Evolutionary conservation across 2,329 filamentous ascomycete genomes (phyloP).

Genomic region (Aschersonia sp.): DNA sequence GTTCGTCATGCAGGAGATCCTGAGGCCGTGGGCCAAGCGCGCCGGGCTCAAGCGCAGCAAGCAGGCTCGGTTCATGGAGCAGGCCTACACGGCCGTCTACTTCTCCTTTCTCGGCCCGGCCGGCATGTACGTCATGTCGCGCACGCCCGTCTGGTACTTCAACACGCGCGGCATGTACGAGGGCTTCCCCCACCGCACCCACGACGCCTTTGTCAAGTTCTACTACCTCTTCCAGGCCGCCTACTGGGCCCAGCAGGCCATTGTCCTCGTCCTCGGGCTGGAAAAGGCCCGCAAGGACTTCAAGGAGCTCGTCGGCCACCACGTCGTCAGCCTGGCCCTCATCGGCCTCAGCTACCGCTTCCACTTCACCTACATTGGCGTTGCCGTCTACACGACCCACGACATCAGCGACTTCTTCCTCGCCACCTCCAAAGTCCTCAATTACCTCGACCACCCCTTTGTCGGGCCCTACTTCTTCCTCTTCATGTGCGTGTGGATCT

Average conservation of each 20-base stretch:
- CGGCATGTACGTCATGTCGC: constrained; percentile 80
- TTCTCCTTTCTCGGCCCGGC: constrained; percentile 70
- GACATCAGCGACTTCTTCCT: constrained; percentile 94
- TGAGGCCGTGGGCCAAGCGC: constrained; percentile 59
- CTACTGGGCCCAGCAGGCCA: constrained; percentile 91
- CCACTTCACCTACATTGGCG: constrained; percentile 90
- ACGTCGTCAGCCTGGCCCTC: constrained; percentile 74
- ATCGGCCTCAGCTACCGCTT: constrained; percentile 85
- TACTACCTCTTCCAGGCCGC: constrained; percentile 91
- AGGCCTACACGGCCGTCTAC: constrained; percentile 87
- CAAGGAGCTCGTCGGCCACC: constrained; percentile 81
- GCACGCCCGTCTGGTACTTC: constrained; percentile 92
- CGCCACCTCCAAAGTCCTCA: constrained; percentile 80
- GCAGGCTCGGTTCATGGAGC: constrained; percentile 88
- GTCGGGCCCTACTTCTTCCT: constrained; percentile 73
- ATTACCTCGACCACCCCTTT: constrained; percentile 70
- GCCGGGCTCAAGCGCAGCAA: constrained; percentile 64
- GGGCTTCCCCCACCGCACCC: constrained; percentile 67
- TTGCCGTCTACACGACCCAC: constrained; percentile 88
- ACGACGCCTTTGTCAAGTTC: constrained; percentile 74
- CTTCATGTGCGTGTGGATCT: constrained; percentile 77
- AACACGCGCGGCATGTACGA: constrained; percentile 86
- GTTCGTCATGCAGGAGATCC: constrained; percentile 84
- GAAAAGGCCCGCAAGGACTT: constrained; percentile 94
- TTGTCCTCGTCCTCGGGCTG: constrained; percentile 72